These are phyloP conservation scores for Globisporangium apiculatum DNA, from an alignment of 352 stramenopile genomes.

Conservation along the genomic window DNA sequence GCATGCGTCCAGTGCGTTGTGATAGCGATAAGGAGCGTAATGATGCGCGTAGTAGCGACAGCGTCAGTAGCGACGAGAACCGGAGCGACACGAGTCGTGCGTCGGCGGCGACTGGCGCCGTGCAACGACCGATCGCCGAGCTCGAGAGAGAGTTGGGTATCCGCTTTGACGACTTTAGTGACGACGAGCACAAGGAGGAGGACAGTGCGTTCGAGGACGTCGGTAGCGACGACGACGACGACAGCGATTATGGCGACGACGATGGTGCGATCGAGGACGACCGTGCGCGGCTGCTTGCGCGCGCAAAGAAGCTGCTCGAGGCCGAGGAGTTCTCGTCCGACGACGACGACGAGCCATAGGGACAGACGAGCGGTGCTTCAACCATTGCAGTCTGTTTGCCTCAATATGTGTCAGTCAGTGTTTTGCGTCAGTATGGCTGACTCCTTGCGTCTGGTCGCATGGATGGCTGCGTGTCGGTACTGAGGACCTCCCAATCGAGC, in stretches of 20 bases:
- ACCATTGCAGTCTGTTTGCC: too few species aligned
- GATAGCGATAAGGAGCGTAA: neutral
- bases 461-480: too few species aligned
- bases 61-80: conserved; percentile 11
- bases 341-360: conserved; percentile 11
- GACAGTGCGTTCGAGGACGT: conserved; percentile 13
- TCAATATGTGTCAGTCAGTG: too few species aligned
- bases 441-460: too few species aligned
- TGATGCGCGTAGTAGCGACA: neutral
- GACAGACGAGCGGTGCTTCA: neutral
- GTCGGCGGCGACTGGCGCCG: neutral
- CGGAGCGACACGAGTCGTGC: conserved; percentile 16
- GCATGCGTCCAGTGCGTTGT: too few species aligned
- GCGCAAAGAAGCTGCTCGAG: conserved; percentile 44
- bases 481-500: too few species aligned
- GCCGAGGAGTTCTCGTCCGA: conserved; percentile 38
- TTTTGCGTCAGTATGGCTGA: too few species aligned
- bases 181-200: conserved; percentile 43
- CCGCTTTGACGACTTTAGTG: conserved; percentile 50
- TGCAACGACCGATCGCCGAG: conserved; percentile 66
- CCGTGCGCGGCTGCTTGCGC: conserved; percentile 29
- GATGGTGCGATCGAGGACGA: conserved; percentile 46
- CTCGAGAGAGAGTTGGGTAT: conserved; percentile 64
- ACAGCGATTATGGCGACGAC: conserved; percentile 20
- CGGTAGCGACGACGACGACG: conserved; percentile 22